Base-by-base conservation (phyloP, 306 rosid species). In the Lathyrus sativus region DNA sequence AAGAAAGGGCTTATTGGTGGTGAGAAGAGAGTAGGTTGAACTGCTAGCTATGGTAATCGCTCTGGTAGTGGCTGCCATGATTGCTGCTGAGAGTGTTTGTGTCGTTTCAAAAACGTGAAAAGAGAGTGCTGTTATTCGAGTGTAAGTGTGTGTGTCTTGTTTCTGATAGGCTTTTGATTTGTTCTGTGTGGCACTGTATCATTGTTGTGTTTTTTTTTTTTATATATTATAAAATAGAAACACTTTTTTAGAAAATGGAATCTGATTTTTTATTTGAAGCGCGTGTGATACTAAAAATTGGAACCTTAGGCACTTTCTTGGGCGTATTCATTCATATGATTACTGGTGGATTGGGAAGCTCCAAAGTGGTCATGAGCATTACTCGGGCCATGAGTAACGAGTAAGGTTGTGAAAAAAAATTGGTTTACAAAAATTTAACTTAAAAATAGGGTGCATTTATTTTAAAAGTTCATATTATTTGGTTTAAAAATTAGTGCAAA, bases 1-100 rank as follows among this genome's bases (percentile, higher is more conserved):
- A 6, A 72, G n/a, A 41, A 78, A 78, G 58, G 73, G 70, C 43
- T 78, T 73, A 7, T 80, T 86, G 6, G 77, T 41, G 8, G 76
- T 45, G 7, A 91, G 69, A 4, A 85, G 62, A 62, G 85, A 80
- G 17, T 84, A 70, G 0, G 84, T 70, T 24, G 88, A 11, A 61
- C 76, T 76, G 80, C 85, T 88, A 51, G 84, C 81, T 50, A 80
- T 77, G 68, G 84, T 43, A 14, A 89, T 75, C 50, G 90, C 95
- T 82, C 91, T 87, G 42, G 86, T 87, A 72, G 88, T 88, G 74
- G 95, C 81, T 74, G 96, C 98, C 98, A 91, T 91, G 56, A 68
- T 54, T 70, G 74, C 5, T 65, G 59, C 5, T 53, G 26, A 0
- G 7, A 8, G 5, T 33, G 45, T 45, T 45, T n/a, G 9, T 46